Percentiles rank a stretch among this genome's conserved stretches.
These are phyloP conservation scores for Termitomyces sp. DNA, from an alignment of 768 basidiomycete genomes.

Conservation along the genomic window DNA sequence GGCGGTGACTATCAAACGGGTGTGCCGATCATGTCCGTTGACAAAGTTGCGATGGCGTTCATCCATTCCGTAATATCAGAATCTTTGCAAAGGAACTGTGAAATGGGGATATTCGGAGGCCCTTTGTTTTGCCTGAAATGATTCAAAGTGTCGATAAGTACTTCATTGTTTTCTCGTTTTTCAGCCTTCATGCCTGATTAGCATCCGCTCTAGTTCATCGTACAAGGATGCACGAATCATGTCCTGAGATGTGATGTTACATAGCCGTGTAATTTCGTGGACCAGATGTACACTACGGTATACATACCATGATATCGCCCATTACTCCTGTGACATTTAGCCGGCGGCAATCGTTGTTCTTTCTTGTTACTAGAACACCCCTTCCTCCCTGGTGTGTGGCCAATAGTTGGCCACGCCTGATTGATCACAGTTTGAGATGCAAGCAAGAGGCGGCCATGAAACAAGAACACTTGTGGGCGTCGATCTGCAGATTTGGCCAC, in stretches of 20 bases:
- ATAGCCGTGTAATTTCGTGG: not conserved
- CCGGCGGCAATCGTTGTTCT: slow-evolving; percentile 1
- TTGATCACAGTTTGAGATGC: slow-evolving; percentile 2
- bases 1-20: not conserved
- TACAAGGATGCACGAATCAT: not conserved
- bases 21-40: slow-evolving; percentile 1
- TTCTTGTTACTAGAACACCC: not conserved
- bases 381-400: not conserved
- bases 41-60: slow-evolving; percentile 3
- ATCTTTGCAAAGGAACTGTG: slow-evolving; percentile 3
- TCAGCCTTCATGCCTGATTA: not conserved
- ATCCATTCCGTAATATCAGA: not conserved
- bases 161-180: not conserved
- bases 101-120: not conserved
- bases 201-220: not conserved
- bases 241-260: not conserved
- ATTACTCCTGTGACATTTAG: not conserved
- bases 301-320: not conserved
- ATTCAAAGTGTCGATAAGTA: not conserved
- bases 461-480: slow-evolving; percentile 11
- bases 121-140: not conserved
- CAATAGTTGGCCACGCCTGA: slow-evolving; percentile 1
- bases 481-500: slow-evolving; percentile 9
- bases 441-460: not conserved
- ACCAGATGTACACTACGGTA: not conserved